Percentiles rank a stretch among this genome's conserved stretches.
These are phyloP conservation scores for Collybia mongolica DNA, from an alignment of 768 basidiomycete species.

Conservation along the genomic window DNA sequence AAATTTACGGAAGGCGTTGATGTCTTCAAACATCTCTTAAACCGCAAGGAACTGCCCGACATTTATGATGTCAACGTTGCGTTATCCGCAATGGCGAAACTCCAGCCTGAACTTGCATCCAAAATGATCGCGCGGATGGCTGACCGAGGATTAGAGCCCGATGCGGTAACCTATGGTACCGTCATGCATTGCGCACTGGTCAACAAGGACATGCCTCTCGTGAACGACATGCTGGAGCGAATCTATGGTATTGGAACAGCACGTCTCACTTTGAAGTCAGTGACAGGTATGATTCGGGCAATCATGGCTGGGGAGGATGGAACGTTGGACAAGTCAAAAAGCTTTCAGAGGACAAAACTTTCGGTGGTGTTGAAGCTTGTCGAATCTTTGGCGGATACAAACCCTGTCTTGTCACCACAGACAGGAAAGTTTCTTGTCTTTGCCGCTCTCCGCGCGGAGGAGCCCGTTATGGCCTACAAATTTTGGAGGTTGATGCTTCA, in stretches of 20 bases:
- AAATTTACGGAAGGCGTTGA: slow-evolving; percentile 43
- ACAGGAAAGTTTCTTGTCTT: slow-evolving; percentile 52
- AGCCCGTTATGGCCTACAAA: slow-evolving; percentile 51
- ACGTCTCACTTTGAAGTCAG: slow-evolving; percentile 45
- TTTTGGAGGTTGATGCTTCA: slow-evolving; percentile 58
- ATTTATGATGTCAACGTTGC: slow-evolving; percentile 64
- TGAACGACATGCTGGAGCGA: slow-evolving; percentile 36
- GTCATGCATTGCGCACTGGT: slow-evolving; percentile 57
- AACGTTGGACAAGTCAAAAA: slow-evolving; percentile 12
- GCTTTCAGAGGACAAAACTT: slow-evolving; percentile 30
- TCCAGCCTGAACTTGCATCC: slow-evolving; percentile 45
- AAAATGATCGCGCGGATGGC: slow-evolving; percentile 52
- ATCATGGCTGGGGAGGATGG: slow-evolving; percentile 27
- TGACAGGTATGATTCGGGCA: slow-evolving; percentile 46
- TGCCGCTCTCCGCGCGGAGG: slow-evolving; percentile 45
- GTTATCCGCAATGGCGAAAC: slow-evolving; percentile 50
- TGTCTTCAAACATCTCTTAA: slow-evolving; percentile 43
- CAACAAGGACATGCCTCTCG: slow-evolving; percentile 43
- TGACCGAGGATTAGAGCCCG: slow-evolving; percentile 44
- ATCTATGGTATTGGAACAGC: slow-evolving; percentile 33
- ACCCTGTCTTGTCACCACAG: slow-evolving; percentile 38
- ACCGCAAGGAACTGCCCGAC: slow-evolving; percentile 56
- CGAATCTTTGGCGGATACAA: slow-evolving; percentile 29
- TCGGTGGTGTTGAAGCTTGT: slow-evolving; percentile 41
- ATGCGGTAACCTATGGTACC: slow-evolving; percentile 57